Evolutionary conservation across 192 early-diverging fungal genomes (phyloP).

Genomic region (Podila epigama): DNA sequence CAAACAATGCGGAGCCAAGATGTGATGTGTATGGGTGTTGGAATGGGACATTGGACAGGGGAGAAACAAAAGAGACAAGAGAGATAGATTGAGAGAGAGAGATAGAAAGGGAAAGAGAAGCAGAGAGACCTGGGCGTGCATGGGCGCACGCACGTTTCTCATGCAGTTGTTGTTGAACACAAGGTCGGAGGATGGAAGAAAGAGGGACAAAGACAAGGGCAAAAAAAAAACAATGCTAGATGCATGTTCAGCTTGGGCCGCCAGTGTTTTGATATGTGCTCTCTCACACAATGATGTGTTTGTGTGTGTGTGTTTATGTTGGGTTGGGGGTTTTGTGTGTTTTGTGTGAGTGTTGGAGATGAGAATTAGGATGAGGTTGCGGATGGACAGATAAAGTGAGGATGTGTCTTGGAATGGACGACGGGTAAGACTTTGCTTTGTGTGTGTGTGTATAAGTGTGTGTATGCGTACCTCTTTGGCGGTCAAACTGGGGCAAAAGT

Average conservation of each 20-base stretch:
- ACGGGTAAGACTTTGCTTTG: too few relatives aligned
- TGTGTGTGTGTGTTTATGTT: too few relatives aligned
- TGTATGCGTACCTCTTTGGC: constrained; percentile 52
- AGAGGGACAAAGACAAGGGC: background rate
- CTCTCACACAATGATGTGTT: too few relatives aligned
- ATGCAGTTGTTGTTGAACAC: background rate
- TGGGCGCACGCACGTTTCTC: background rate
- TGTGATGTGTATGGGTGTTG: background rate
- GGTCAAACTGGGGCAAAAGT: constrained; percentile 64
- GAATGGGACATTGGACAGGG: background rate
- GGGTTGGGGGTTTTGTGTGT: too few relatives aligned
- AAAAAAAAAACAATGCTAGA: background rate
- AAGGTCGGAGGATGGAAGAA: background rate
- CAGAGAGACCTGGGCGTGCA: constrained; percentile 10
- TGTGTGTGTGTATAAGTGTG: background rate
- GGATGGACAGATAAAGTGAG: background rate
- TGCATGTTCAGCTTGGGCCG: background rate
- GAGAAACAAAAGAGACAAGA: background rate
- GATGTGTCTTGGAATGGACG: too few relatives aligned
- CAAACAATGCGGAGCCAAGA: too few relatives aligned
- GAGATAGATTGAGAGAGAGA: background rate
- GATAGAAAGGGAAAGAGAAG: background rate
- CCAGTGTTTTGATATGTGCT: too few relatives aligned
- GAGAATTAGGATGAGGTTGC: background rate
- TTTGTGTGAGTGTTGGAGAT: too few relatives aligned